These are phyloP conservation scores for Pyrus communis DNA, from an alignment of 306 rosid genomes.

Conservation along the genomic window DNA sequence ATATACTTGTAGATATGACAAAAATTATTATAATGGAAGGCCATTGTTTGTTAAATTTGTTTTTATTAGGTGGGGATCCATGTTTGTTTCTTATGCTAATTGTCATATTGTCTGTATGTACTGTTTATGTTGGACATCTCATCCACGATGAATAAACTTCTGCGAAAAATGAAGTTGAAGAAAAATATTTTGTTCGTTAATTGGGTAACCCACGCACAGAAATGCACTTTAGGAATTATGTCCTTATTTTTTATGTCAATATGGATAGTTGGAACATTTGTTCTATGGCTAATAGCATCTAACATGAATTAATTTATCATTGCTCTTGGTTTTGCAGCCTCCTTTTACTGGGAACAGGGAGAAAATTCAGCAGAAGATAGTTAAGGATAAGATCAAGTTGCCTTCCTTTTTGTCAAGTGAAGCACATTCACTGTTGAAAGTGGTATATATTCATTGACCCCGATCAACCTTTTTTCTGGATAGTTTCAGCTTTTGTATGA, in stretches of 20 bases:
- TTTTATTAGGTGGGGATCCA: not conserved
- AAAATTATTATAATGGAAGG: not conserved
- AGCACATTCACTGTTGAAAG: conserved; percentile 87
- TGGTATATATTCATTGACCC: conserved; percentile 32
- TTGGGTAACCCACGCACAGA: not conserved
- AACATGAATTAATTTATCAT: conserved; percentile 1
- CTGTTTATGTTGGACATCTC: not conserved
- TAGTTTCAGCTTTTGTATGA: not conserved
- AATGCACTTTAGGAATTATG: not conserved
- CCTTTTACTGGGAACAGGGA: conserved; percentile 81
- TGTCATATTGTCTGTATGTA: not conserved
- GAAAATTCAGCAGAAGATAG: conserved; percentile 80
- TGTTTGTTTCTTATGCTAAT: not conserved
- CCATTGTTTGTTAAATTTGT: not conserved
- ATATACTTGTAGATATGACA: not conserved
- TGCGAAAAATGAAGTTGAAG: not conserved
- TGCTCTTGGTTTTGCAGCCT: conserved; percentile 53
- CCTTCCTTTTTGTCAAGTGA: conserved; percentile 84
- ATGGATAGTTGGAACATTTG: not conserved
- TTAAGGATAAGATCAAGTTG: conserved; percentile 85
- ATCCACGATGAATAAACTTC: not conserved
- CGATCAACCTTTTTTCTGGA: not conserved
- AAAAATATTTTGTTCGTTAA: not conserved
- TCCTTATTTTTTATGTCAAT: not conserved
- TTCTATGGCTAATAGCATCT: not conserved